Evolutionary conservation across 2,329 filamentous ascomycete species (phyloP), one percentile per base, ranked within the genome.

Genomic region (Coccinonectria pachysandricola): DNA sequence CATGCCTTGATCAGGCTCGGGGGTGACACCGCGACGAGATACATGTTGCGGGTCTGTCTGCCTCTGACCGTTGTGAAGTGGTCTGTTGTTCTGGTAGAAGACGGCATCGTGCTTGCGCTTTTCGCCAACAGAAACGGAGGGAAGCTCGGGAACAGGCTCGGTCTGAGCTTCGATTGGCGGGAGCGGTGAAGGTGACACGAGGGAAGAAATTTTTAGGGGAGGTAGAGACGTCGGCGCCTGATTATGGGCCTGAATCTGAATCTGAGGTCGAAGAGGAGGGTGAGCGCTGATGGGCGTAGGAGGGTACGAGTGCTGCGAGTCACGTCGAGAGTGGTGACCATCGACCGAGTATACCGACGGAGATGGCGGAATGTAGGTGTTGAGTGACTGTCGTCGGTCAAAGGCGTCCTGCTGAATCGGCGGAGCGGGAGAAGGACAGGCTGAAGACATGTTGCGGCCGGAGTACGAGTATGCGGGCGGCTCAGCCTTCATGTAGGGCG

Each of bases 391-490:
- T 26, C 57, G 52, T n/a, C 54, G 50, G 24, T 59, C 50, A 25
- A 60, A 56, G n/a, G 38, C 17, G 11, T 57, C 54, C 6, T 47
- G 48, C 28, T 50, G 54, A 11, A 44, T 39, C 4, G 44, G 39
- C 1, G 38, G 31, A n/a, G 39, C 34, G 4, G 54, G 52, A 8
- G 56, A 49, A 10, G 48, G 34, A 17, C 46, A 51, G 2, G 47
- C 25, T 9, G 46, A 43, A n/a, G 53, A 47, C 22, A 47, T 23
- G 24, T 31, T 42, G 14, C 50, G 46, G 16, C 36, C 42, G 24
- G 42, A 35, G 23, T 53, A 56, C 19, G 34, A 35, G 29, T 56
- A 52, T 4, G 17, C 68, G 67, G 27, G 58, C 50, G 20, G 60
- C 51, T 46, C 54, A 3, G 46, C 31, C 32, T 49, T 49, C 16